Base-by-base conservation (phyloP, 2,329 filamentous ascomycete species). In the Fusarium newnesense region DNA sequence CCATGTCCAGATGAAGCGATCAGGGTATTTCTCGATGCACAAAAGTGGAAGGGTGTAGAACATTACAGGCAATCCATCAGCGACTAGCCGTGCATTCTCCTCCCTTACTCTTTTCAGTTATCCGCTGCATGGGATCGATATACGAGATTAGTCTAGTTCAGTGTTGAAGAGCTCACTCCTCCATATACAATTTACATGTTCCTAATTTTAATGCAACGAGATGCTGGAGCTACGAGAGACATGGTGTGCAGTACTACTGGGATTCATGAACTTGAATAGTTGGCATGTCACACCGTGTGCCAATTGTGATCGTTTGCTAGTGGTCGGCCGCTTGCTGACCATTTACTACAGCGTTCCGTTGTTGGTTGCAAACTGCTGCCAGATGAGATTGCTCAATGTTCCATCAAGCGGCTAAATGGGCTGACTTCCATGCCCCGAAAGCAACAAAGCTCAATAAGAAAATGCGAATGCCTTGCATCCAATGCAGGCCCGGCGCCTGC, bases 41-140 rank as follows among this genome's bases (percentile, higher is more conserved):
- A 56, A 15, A 60, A 60, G n/a, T 60, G 58, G 58, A 36, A 60
- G 58, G 47, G 37, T 2, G 26, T 39, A 1, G 24, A 56, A 4
- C n/a, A 56, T 24, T 56, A 60, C 12, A 28, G 21, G 16, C 19
- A 60, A 34, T 12, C 3, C 5, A 60, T 60, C 5, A 24, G 28
- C 9, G 46, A 53, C 5, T 60, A 19, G 2, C 4, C 4, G 13
- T 32, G 15, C 9, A 2, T 56, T 39, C 24, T 26, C 7, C 16
- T 52, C 49, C 9, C 15, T 21, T 12, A 7, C 16, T 26, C 30
- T 36, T 21, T 50, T 50, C 9, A 32, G 30, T 13, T 34, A 49
- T 21, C n/a, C 5, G 4, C 3, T 28, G 3, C 18, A 46, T 24
- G n/a, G 13, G 13, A 24, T 7, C 9, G 32, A 34, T 13, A 12